Conservation (phyloP, 176 grass and related monocot genomes). For the Calamus simplicifolius region DNA sequence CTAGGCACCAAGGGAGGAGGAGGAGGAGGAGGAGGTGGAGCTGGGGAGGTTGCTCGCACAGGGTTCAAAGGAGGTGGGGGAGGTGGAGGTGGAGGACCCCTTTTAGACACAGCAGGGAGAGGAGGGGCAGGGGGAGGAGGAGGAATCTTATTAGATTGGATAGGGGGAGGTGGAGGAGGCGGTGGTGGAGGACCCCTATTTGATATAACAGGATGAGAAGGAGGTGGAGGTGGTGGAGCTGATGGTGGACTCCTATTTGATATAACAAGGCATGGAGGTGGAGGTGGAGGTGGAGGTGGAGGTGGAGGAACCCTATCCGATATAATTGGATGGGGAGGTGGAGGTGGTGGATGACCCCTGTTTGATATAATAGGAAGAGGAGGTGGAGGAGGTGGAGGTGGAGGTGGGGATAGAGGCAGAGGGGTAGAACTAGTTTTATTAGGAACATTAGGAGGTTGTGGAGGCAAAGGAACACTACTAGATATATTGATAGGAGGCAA, state of each 20-base stretch:
- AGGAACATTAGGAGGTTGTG: slow-evolving; percentile 4
- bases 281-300: slow-evolving; percentile 13
- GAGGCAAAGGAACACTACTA: slow-evolving; percentile 13
- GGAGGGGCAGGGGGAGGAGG: slow-evolving; percentile 17
- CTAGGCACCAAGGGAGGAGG: background rate
- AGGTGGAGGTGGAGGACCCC: slow-evolving; percentile 13
- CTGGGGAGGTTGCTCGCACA: slow-evolving; percentile 1
- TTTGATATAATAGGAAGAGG: background rate
- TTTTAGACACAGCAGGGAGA: slow-evolving; percentile 18
- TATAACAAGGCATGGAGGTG: background rate
- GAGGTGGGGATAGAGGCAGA: slow-evolving; percentile 10
- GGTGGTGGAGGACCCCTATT: slow-evolving; percentile 27
- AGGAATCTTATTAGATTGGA: background rate
- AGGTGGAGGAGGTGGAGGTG: slow-evolving; percentile 2
- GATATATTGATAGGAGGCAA: slow-evolving; percentile 8
- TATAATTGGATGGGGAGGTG: background rate
- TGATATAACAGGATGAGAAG: slow-evolving; percentile 6
- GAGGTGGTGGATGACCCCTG: background rate
- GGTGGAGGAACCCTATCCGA: background rate
- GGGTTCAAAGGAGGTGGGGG: background rate
- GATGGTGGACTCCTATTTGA: background rate
- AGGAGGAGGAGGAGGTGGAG: background rate
- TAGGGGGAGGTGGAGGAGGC: slow-evolving; percentile 11
- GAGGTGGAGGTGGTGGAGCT: slow-evolving; percentile 5
- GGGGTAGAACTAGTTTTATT: background rate